These are phyloP conservation scores for Ceratobasidium sp. DNA, from an alignment of 1,284 basidiomycete genomes.

Conservation along the genomic window DNA sequence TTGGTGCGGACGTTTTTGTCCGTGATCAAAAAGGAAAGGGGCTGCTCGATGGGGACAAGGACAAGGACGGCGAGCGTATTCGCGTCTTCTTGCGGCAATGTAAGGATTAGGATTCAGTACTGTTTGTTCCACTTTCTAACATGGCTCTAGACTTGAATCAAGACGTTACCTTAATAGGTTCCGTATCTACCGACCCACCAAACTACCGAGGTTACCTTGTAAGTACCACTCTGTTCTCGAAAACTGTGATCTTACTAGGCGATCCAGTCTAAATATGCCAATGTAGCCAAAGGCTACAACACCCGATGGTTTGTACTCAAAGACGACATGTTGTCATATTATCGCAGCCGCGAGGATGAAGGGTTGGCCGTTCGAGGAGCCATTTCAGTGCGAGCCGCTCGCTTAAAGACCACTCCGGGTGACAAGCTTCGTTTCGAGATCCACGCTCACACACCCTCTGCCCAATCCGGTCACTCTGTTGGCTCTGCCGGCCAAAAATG, in stretches of 20 bases:
- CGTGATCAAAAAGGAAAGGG: conserved; percentile 80
- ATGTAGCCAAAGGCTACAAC: conserved; percentile 89
- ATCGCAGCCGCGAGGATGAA: conserved; percentile 92
- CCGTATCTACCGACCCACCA: conserved; percentile 61
- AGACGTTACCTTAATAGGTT: conserved; percentile 69
- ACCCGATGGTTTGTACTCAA: conserved; percentile 95
- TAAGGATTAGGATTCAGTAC: conserved; percentile 49
- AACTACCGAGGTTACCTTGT: conserved; percentile 75
- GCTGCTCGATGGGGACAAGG: conserved; percentile 68
- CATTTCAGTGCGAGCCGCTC: conserved; percentile 84
- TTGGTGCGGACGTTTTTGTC: conserved; percentile 90
- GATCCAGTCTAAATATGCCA: conserved; percentile 78
- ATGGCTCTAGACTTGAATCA: conserved; percentile 71
- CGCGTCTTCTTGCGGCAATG: conserved; percentile 85
- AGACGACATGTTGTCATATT: conserved; percentile 86
- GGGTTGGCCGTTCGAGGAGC: conserved; percentile 85
- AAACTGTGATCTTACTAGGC: conserved; percentile 16
- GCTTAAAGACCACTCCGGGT: conserved; percentile 58
- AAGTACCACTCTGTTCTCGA: background rate
- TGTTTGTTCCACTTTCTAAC: background rate
- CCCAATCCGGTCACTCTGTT: conserved; percentile 39
- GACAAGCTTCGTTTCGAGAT: conserved; percentile 86
- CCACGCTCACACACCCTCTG: conserved; percentile 57
- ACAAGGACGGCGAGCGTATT: conserved; percentile 79
- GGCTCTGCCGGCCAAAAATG: conserved; percentile 68